phyloP scores from a whole-genome alignment of 176 grass and related monocot genomes.

The Melocanna baccifera region DNA sequence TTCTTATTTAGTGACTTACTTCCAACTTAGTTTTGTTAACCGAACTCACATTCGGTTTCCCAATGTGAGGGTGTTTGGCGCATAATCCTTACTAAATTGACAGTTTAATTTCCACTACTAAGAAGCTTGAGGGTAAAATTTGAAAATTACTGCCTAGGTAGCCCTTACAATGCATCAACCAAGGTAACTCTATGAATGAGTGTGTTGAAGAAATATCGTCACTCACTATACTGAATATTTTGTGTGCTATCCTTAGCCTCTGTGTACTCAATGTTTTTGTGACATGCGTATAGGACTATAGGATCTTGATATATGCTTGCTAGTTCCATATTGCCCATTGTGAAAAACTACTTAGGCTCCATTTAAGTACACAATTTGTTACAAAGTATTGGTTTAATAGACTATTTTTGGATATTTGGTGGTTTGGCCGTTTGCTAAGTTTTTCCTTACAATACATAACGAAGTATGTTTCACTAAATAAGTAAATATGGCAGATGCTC shows the following conservation, averaged over 20 bases:
- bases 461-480: not conserved
- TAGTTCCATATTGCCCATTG: not conserved
- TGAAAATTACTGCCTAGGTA: not conserved
- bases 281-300: not conserved
- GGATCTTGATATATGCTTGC: not conserved
- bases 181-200: not conserved
- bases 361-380: not conserved
- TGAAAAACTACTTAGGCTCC: not conserved
- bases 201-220: slow-evolving; percentile 7
- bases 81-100: not conserved
- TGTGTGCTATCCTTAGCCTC: too few species aligned
- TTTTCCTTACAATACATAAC: not conserved
- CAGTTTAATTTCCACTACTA: not conserved
- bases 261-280: not conserved
- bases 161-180: not conserved
- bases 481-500: not conserved
- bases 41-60: not conserved
- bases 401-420: not conserved
- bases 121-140: not conserved
- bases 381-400: not conserved
- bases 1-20: not conserved
- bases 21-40: not conserved
- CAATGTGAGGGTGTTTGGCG: not conserved
- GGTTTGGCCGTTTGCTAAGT: not conserved
- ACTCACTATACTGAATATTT: not conserved